Evolutionary conservation across 306 rosid species (phyloP).

Genomic region (Begonia fuchsioides): DNA sequence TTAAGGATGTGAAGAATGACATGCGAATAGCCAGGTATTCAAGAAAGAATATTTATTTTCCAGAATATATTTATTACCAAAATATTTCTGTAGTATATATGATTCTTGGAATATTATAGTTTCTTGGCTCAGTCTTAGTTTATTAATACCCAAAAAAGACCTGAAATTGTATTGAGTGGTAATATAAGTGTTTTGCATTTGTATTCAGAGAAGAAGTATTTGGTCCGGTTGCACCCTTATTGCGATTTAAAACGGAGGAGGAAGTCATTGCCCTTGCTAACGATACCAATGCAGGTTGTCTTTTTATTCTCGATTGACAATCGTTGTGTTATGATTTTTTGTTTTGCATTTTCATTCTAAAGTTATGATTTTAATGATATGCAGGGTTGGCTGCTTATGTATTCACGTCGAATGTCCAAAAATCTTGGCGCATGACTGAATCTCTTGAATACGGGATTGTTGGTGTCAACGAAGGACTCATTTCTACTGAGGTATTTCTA

Average conservation of each 20-base stretch:
- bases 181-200: slow-evolving; percentile 6
- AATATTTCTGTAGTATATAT: too few species aligned
- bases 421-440: slow-evolving; percentile 94
- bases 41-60: not conserved
- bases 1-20: slow-evolving; percentile 52
- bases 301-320: slow-evolving; percentile 10
- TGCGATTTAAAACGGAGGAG: slow-evolving; percentile 79
- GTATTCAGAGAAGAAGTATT: slow-evolving; percentile 74
- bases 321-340: slow-evolving; percentile 1
- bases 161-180: too few species aligned
- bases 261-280: slow-evolving; percentile 80
- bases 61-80: not conserved
- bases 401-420: slow-evolving; percentile 68
- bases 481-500: slow-evolving; percentile 77
- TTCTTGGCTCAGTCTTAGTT: too few species aligned
- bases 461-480: slow-evolving; percentile 84
- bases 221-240: slow-evolving; percentile 91
- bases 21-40: slow-evolving; percentile 64
- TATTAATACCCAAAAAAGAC: too few species aligned
- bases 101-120: too few species aligned
- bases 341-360: too few species aligned
- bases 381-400: slow-evolving; percentile 84
- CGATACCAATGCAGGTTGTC: slow-evolving; percentile 69
- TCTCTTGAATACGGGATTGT: slow-evolving; percentile 94
- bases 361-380: slow-evolving; percentile 2